Percentiles rank a stretch among this genome's conserved stretches.
These are phyloP conservation scores for Penicillium palitans DNA, from an alignment of 2,329 filamentous ascomycete species.

Conservation along the genomic window DNA sequence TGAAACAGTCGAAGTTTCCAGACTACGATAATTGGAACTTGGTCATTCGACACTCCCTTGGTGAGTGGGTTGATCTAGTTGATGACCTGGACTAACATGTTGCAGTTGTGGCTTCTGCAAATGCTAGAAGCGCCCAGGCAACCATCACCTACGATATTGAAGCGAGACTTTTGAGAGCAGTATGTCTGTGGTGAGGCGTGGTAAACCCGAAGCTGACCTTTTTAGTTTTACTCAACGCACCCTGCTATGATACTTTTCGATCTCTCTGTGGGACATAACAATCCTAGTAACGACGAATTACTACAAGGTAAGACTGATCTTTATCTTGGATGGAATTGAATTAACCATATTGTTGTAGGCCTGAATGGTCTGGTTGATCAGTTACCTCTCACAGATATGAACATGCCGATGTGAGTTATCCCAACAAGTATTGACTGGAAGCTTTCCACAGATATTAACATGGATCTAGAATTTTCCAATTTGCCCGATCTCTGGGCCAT, in stretches of 20 bases:
- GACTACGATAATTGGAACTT: slow-evolving; percentile 65
- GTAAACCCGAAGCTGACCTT: neutral
- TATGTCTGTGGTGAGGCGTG: slow-evolving; percentile 50
- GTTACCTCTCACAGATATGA: neutral
- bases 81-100: slow-evolving; percentile 5
- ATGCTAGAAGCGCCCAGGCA: slow-evolving; percentile 45
- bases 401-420: slow-evolving; percentile 2
- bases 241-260: slow-evolving; percentile 67
- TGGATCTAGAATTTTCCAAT: slow-evolving; percentile 2
- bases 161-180: slow-evolving; percentile 58
- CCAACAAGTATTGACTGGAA: neutral
- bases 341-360: slow-evolving; percentile 39
- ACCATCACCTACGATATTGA: slow-evolving; percentile 58
- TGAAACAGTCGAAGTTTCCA: slow-evolving; percentile 51
- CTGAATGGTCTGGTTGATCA: slow-evolving; percentile 55
- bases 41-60: slow-evolving; percentile 64
- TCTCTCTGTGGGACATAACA: slow-evolving; percentile 58
- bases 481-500: neutral
- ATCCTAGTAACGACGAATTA: slow-evolving; percentile 43
- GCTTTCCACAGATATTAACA: neutral
- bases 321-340: neutral
- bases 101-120: slow-evolving; percentile 32
- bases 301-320: slow-evolving; percentile 37
- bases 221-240: slow-evolving; percentile 53
- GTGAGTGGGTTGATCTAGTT: slow-evolving; percentile 41